phyloP scores from a whole-genome alignment of 2,329 filamentous ascomycete species.

The Colletotrichum falcatum region DNA sequence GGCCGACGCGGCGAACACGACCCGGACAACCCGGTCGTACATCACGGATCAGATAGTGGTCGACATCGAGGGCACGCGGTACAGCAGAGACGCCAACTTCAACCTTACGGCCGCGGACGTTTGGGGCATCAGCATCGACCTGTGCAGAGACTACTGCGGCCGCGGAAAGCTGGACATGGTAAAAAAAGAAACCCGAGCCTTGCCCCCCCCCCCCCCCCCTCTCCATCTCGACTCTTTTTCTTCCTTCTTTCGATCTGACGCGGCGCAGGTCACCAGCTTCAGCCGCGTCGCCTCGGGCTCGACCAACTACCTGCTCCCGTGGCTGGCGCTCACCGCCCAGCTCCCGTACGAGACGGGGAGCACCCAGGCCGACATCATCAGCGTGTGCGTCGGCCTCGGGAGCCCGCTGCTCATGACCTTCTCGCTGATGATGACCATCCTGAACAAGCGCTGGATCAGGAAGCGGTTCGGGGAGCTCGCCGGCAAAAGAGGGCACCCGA shows the following conservation, averaged over 20 bases:
- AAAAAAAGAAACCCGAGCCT: background rate
- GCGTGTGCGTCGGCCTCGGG: slow-evolving; percentile 42
- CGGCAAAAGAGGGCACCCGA: background rate
- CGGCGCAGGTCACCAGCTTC: slow-evolving; percentile 25
- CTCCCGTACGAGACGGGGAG: slow-evolving; percentile 43
- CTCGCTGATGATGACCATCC: slow-evolving; percentile 43
- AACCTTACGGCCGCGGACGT: background rate
- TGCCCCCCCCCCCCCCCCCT: too few relatives aligned
- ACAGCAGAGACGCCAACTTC: too few relatives aligned
- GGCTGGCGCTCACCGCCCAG: slow-evolving; percentile 43
- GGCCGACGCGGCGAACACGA: background rate
- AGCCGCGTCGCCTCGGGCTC: slow-evolving; percentile 38
- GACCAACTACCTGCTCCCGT: slow-evolving; percentile 43
- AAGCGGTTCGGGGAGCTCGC: slow-evolving; percentile 37
- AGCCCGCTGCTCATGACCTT: slow-evolving; percentile 43
- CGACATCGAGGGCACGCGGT: background rate
- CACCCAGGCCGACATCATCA: slow-evolving; percentile 38
- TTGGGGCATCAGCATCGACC: background rate
- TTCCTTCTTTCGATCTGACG: background rate
- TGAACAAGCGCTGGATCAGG: slow-evolving; percentile 41
- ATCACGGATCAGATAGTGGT: background rate
- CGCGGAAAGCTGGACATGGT: background rate
- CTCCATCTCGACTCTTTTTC: too few relatives aligned
- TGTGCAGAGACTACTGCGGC: slow-evolving; percentile 1
- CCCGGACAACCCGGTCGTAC: background rate